Percentiles rank a stretch among this genome's conserved stretches.
phyloP scores from a whole-genome alignment of 495 filamentous ascomycete species.

The Daldinia caldariorum region DNA sequence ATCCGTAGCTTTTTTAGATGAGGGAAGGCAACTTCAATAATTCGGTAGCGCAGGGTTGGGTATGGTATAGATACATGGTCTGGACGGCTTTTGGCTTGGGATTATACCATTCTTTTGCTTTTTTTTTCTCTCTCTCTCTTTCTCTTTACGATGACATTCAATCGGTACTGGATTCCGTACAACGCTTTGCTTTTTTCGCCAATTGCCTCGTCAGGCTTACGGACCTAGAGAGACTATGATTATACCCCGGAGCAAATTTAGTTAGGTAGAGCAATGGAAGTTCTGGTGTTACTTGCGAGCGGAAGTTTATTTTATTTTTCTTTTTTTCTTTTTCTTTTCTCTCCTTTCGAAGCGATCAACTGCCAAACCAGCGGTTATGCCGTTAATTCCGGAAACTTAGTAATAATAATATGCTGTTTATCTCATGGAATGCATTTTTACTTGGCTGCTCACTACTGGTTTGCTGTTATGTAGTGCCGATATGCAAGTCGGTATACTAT shows the following conservation, averaged over 20 bases:
- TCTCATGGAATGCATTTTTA: constrained; percentile 25
- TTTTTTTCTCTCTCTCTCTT: constrained; percentile 16
- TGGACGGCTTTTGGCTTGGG: constrained; percentile 39
- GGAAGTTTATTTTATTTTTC: no score
- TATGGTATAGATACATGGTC: constrained; percentile 42
- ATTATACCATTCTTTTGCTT: constrained; percentile 44
- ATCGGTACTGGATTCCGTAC: constrained; percentile 24
- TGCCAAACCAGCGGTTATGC: background rate
- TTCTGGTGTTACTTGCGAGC: constrained; percentile 13
- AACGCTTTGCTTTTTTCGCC: constrained; percentile 29
- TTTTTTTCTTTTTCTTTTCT: no score
- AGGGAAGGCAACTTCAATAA: constrained; percentile 43
- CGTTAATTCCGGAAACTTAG: background rate
- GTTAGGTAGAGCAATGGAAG: constrained; percentile 30
- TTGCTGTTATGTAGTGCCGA: background rate
- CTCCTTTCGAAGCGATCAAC: background rate
- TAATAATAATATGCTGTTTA: constrained; percentile 8
- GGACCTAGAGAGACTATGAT: constrained; percentile 33
- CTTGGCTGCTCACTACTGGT: constrained; percentile 13
- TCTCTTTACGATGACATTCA: constrained; percentile 21
- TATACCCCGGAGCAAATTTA: constrained; percentile 41
- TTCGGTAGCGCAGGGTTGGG: constrained; percentile 30
- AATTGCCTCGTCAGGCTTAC: constrained; percentile 18
- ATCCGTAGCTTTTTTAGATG: constrained; percentile 56
- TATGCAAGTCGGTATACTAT: constrained; percentile 1